phyloP scores from a whole-genome alignment of 176 grass and related monocot genomes.

The Carex littledalei region DNA sequence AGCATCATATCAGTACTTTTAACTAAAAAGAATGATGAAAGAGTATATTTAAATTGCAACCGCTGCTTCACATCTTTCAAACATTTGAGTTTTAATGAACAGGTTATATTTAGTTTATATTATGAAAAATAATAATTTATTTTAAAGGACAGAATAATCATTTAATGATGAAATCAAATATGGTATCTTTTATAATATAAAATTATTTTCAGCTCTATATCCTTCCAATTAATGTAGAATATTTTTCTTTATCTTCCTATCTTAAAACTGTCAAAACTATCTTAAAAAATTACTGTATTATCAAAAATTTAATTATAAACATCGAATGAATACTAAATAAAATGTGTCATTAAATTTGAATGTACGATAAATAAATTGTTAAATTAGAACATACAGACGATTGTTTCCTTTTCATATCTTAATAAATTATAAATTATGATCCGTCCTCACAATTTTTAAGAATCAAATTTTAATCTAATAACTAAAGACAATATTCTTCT shows the following conservation, averaged over 20 bases:
- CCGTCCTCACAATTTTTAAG: too few species aligned
- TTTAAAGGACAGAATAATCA: background rate
- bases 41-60: background rate
- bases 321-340: background rate
- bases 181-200: too few species aligned
- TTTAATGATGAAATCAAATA: background rate
- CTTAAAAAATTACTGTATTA: background rate
- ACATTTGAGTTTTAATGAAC: background rate
- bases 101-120: background rate
- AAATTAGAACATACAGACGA: too few species aligned
- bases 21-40: background rate
- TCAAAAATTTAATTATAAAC: background rate
- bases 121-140: background rate
- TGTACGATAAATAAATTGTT: too few species aligned
- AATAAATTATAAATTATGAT: background rate
- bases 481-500: too few species aligned
- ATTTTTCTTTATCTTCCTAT: too few species aligned
- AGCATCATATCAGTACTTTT: background rate
- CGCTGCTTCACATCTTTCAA: background rate
- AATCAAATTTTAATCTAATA: too few species aligned
- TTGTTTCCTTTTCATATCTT: background rate
- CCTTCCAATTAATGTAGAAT: too few species aligned
- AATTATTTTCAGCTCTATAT: too few species aligned
- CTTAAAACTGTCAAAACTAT: background rate
- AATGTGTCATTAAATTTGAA: background rate